phyloP scores from a whole-genome alignment of 192 early-diverging fungal species.

The Backusella parvicylindrica region DNA sequence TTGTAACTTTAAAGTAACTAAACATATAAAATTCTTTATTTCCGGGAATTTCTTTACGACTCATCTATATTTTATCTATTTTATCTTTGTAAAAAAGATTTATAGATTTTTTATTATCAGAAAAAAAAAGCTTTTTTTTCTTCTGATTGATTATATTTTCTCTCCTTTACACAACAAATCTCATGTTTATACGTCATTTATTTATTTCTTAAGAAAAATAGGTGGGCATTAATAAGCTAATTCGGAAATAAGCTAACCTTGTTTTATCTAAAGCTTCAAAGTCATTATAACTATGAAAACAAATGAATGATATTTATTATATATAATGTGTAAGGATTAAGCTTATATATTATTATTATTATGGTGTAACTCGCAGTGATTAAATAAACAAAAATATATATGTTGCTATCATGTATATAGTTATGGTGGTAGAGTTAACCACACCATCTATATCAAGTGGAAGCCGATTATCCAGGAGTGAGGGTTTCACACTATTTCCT shows the following conservation, averaged over 20 bases:
- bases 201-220: neutral
- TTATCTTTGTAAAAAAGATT: neutral
- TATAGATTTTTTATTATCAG: neutral
- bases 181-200: neutral
- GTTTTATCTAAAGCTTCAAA: neutral
- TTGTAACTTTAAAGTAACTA: neutral
- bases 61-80: neutral
- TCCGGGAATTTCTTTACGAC: neutral
- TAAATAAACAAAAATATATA: too few relatives aligned
- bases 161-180: neutral
- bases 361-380: too few relatives aligned
- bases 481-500: neutral
- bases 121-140: neutral
- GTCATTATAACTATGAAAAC: neutral
- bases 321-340: too few relatives aligned
- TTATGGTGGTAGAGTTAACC: neutral
- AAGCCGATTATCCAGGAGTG: neutral
- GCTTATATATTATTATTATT: too few relatives aligned
- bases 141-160: neutral
- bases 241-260: neutral
- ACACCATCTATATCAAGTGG: neutral
- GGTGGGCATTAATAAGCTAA: neutral
- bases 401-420: neutral
- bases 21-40: neutral
- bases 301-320: neutral